phyloP scores from a whole-genome alignment of 257 asterid genomes.

The Jacaranda copaia region DNA sequence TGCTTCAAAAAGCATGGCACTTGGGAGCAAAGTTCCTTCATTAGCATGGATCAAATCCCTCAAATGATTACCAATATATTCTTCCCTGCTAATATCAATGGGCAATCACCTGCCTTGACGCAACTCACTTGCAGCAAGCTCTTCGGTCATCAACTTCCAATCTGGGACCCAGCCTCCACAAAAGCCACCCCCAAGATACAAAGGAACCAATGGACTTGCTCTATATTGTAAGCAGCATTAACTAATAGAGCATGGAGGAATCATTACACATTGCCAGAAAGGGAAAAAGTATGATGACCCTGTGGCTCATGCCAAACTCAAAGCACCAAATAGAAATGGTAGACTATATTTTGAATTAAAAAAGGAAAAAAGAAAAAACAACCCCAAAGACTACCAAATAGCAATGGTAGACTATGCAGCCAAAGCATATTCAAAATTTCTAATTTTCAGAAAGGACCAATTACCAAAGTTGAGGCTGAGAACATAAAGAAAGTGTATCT shows the following conservation, averaged over 20 bases:
- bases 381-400: neutral
- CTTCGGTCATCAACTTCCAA: conserved; percentile 33
- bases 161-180: conserved; percentile 28
- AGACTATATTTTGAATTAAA: neutral
- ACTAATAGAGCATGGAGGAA: neutral
- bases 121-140: conserved; percentile 33
- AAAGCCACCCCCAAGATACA: conserved; percentile 17
- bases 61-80: conserved; percentile 6
- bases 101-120: conserved; percentile 31
- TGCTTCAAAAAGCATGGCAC: conserved; percentile 1
- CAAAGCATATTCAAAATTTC: neutral
- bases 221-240: conserved; percentile 11
- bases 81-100: conserved; percentile 21
- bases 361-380: neutral
- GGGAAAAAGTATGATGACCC: neutral
- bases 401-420: too few species aligned
- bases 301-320: neutral
- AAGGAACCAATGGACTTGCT: neutral
- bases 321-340: neutral
- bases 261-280: neutral
- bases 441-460: neutral
- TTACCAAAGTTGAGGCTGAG: neutral
- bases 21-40: neutral
- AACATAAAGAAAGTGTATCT: neutral
- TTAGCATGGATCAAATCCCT: neutral